Evolutionary conservation across 1,284 basidiomycete genomes (phyloP).

Genomic region (Trichosporon asahii): DNA sequence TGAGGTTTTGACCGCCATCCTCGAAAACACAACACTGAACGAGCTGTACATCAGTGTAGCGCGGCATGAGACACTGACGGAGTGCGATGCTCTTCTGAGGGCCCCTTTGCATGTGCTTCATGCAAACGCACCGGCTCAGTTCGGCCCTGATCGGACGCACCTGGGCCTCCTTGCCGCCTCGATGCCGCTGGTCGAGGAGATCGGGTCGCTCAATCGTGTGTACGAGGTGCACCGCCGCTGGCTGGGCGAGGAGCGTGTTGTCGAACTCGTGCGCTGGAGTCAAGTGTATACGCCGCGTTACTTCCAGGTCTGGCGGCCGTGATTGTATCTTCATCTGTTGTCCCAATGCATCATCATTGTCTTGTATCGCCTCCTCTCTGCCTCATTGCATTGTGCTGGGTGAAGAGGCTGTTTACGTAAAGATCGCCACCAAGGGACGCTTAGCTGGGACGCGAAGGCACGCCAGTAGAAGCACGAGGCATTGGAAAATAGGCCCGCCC

Average conservation of each 20-base stretch:
- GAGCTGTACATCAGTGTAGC: constrained; percentile 40
- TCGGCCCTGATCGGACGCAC: constrained; percentile 30
- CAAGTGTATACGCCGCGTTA: constrained; percentile 41
- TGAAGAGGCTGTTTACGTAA: background rate
- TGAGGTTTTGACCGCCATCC: constrained; percentile 21
- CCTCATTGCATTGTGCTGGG: background rate
- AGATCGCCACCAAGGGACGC: background rate
- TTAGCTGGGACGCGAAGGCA: background rate
- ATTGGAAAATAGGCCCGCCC: background rate
- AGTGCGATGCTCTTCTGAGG: constrained; percentile 17
- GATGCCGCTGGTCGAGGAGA: constrained; percentile 36
- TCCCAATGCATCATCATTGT: background rate
- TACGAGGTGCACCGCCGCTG: constrained; percentile 41
- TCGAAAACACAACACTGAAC: constrained; percentile 26
- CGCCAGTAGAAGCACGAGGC: background rate
- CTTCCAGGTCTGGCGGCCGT: constrained; percentile 50
- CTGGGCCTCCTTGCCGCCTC: constrained; percentile 30
- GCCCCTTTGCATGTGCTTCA: constrained; percentile 35
- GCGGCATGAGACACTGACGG: constrained; percentile 18
- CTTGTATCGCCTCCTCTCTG: background rate
- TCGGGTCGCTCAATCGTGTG: constrained; percentile 46
- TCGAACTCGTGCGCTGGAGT: constrained; percentile 39
- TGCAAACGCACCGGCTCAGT: constrained; percentile 36
- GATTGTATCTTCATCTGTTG: constrained; percentile 2
- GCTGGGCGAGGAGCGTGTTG: constrained; percentile 29